These are phyloP conservation scores for Trichoderma sp. DNA, from an alignment of 2,329 filamentous ascomycete genomes.

Conservation along the genomic window DNA sequence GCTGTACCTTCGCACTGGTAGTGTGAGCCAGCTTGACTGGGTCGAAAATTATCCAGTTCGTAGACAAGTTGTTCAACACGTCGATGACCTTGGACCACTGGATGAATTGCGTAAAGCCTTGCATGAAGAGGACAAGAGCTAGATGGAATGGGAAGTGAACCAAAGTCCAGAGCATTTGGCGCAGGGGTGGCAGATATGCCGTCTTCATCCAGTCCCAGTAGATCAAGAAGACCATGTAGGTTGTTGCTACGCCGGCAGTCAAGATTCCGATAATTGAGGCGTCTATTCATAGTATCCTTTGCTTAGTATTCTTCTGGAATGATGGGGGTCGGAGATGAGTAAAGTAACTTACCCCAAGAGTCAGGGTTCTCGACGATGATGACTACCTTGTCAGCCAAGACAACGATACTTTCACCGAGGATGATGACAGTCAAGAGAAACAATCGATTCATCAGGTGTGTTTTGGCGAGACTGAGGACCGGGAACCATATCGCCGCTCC, in stretches of 20 bases:
- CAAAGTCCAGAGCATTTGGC: conserved; percentile 58
- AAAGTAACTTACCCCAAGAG: conserved; percentile 37
- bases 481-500: conserved; percentile 53
- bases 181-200: conserved; percentile 54
- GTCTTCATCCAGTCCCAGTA: conserved; percentile 65
- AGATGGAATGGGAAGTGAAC: conserved; percentile 65
- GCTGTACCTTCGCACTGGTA: conserved; percentile 25
- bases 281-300: conserved; percentile 17
- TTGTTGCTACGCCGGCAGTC: conserved; percentile 39
- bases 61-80: conserved; percentile 26
- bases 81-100: conserved; percentile 44
- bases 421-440: conserved; percentile 64
- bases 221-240: conserved; percentile 47
- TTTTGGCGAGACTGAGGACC: conserved; percentile 59
- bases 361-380: conserved; percentile 45
- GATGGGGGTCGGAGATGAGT: not conserved
- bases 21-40: conserved; percentile 19
- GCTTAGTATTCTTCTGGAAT: not conserved
- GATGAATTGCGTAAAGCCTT: conserved; percentile 59
- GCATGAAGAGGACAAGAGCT: conserved; percentile 60
- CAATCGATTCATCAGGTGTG: conserved; percentile 63
- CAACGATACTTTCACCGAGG: conserved; percentile 63
- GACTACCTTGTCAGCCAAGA: conserved; percentile 52
- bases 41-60: conserved; percentile 21
- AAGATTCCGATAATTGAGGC: conserved; percentile 41